Conservation (phyloP, 176 grass and related monocot species). For the Lolium rigidum region DNA sequence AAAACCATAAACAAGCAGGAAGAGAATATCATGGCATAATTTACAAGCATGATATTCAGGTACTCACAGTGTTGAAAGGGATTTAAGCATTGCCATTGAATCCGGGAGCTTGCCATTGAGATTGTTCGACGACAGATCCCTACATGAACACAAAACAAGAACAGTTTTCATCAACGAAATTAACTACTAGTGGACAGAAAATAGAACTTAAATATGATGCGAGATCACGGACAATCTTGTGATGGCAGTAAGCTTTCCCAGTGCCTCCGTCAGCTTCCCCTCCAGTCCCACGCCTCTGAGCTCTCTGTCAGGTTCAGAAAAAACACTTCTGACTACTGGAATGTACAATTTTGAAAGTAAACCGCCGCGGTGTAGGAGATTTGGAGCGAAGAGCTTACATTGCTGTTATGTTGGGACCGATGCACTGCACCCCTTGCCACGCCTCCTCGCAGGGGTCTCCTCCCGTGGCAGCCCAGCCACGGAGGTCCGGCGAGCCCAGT, state of each 20-base stretch:
- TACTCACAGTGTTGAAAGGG: constrained; percentile 54
- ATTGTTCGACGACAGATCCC: constrained; percentile 63
- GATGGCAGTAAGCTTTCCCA: constrained; percentile 60
- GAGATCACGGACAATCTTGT: constrained; percentile 42
- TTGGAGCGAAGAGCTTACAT: constrained; percentile 34
- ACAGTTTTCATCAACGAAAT: not conserved
- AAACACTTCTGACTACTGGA: not conserved
- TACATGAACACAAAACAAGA: constrained; percentile 18
- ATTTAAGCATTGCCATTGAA: constrained; percentile 50
- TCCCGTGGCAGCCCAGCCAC: constrained; percentile 51
- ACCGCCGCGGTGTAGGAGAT: not conserved
- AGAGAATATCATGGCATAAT: not conserved
- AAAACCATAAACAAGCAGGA: not conserved
- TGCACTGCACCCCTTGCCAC: constrained; percentile 68
- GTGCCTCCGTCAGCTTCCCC: constrained; percentile 53
- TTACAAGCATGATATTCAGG: not conserved
- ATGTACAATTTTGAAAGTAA: not conserved
- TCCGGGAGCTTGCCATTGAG: constrained; percentile 46
- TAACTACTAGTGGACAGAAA: not conserved
- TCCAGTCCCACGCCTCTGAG: constrained; percentile 49
- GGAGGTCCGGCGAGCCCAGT: constrained; percentile 58
- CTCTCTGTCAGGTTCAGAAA: constrained; percentile 48
- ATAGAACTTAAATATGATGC: not conserved
- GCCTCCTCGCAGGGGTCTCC: constrained; percentile 64
- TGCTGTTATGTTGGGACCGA: constrained; percentile 51